These are phyloP conservation scores for Trichoderma sp. DNA, from an alignment of 2,329 filamentous ascomycete genomes.

Conservation along the genomic window DNA sequence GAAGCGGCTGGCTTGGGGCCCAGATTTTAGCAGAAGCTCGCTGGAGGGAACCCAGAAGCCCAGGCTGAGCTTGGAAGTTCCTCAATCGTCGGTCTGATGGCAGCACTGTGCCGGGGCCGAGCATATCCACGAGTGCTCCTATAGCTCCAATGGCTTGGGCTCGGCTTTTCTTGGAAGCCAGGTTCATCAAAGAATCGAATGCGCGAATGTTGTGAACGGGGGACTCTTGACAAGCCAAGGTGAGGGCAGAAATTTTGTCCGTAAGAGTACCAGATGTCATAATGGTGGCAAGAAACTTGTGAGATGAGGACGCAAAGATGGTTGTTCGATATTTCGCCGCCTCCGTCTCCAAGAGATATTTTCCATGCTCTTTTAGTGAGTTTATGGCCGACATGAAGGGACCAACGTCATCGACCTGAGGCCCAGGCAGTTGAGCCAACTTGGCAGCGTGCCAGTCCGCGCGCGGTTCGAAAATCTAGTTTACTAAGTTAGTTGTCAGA, in stretches of 20 bases:
- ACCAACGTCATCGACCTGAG: conserved; percentile 50
- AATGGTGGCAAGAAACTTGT: conserved; percentile 96
- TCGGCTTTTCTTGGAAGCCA: conserved; percentile 93
- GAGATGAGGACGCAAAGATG: conserved; percentile 78
- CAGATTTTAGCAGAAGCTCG: conserved; percentile 62
- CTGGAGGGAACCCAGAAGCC: conserved; percentile 71
- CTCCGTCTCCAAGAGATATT: conserved; percentile 75
- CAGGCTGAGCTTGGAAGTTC: conserved; percentile 78
- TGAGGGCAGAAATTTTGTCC: conserved; percentile 95
- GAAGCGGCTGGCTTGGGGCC: conserved; percentile 71
- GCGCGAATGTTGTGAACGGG: conserved; percentile 90
- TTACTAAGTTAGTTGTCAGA: conserved; percentile 43
- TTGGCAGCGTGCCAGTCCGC: conserved; percentile 60
- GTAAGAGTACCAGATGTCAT: conserved; percentile 96
- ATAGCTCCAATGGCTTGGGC: conserved; percentile 92
- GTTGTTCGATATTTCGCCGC: conserved; percentile 74
- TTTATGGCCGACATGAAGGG: conserved; percentile 51
- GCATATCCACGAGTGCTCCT: conserved; percentile 88
- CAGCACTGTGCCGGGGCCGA: conserved; percentile 84
- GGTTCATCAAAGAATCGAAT: conserved; percentile 77
- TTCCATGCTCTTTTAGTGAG: conserved; percentile 69
- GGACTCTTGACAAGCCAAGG: conserved; percentile 92
- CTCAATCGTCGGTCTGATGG: conserved; percentile 81
- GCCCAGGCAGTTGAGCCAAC: conserved; percentile 49
- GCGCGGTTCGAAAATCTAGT: conserved; percentile 59